Evolutionary conservation across 2,329 filamentous ascomycete genomes (phyloP).

Genomic region (Neopestalotiopsis sp.): DNA sequence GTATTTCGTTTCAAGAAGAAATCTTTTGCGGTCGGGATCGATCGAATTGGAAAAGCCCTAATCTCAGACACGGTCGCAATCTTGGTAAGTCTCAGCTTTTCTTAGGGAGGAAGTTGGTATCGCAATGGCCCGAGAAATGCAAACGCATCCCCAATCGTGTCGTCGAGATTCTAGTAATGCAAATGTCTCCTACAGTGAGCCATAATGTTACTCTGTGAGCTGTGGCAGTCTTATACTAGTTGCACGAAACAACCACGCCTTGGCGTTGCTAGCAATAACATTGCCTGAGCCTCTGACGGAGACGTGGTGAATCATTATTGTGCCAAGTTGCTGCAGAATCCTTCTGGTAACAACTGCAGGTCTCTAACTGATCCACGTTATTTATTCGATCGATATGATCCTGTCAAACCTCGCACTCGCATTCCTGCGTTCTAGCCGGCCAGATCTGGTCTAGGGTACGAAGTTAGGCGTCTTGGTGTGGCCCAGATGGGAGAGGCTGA

Average conservation of each 20-base stretch:
- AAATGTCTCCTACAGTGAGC: too few relatives aligned
- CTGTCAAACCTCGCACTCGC: background rate
- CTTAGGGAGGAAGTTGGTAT: too few relatives aligned
- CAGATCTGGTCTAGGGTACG: background rate
- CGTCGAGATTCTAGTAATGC: too few relatives aligned
- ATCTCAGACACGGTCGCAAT: too few relatives aligned
- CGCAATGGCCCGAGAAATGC: too few relatives aligned
- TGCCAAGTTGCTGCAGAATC: background rate
- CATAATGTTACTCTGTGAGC: too few relatives aligned
- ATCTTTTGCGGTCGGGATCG: background rate
- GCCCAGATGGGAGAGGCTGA: background rate
- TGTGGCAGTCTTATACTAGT: background rate
- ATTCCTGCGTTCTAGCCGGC: background rate
- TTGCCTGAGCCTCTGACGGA: background rate
- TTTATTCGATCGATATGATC: background rate
- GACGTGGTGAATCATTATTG: background rate
- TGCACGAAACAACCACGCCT: background rate
- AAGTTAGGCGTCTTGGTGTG: background rate
- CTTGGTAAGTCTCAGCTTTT: too few relatives aligned
- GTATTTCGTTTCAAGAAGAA: background rate
- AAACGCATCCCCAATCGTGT: too few relatives aligned
- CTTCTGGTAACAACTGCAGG: background rate
- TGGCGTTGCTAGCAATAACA: background rate
- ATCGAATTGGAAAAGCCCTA: background rate
- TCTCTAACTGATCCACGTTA: background rate